These are phyloP conservation scores for Asclepias syriaca DNA, from an alignment of 257 asterid genomes.

Conservation along the genomic window DNA sequence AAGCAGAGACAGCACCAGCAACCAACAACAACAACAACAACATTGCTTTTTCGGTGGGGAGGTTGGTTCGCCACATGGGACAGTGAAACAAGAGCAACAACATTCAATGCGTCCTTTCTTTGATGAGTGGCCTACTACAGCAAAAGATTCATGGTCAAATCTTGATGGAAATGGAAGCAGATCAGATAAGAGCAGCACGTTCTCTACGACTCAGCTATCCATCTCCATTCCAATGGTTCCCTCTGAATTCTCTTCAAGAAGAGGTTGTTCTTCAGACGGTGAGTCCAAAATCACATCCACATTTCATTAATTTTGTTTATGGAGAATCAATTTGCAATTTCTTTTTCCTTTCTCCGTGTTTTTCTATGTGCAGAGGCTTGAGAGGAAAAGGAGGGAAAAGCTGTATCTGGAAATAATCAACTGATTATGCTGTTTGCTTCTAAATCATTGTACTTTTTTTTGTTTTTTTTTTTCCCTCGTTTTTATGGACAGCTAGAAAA, in stretches of 20 bases:
- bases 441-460: neutral
- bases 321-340: neutral
- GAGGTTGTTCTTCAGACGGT: slow-evolving; percentile 58
- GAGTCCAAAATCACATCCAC: slow-evolving; percentile 22
- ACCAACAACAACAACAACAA: slow-evolving; percentile 59
- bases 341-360: neutral
- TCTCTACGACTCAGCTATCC: slow-evolving; percentile 77
- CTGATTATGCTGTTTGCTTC: neutral
- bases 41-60: slow-evolving; percentile 68
- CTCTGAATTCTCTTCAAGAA: slow-evolving; percentile 52
- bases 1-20: slow-evolving; percentile 53
- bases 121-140: slow-evolving; percentile 75
- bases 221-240: slow-evolving; percentile 68
- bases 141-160: slow-evolving; percentile 77
- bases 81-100: slow-evolving; percentile 60
- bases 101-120: slow-evolving; percentile 78
- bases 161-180: slow-evolving; percentile 59
- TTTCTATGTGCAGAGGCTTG: slow-evolving; percentile 41
- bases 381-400: slow-evolving; percentile 15
- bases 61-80: slow-evolving; percentile 38
- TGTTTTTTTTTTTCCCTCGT: too few relatives aligned
- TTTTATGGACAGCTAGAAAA: neutral
- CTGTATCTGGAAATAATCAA: slow-evolving; percentile 2
- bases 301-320: neutral
- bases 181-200: slow-evolving; percentile 42